These are phyloP conservation scores for Pilatotrama ljubarskyi DNA, from an alignment of 768 basidiomycete species.

Conservation along the genomic window DNA sequence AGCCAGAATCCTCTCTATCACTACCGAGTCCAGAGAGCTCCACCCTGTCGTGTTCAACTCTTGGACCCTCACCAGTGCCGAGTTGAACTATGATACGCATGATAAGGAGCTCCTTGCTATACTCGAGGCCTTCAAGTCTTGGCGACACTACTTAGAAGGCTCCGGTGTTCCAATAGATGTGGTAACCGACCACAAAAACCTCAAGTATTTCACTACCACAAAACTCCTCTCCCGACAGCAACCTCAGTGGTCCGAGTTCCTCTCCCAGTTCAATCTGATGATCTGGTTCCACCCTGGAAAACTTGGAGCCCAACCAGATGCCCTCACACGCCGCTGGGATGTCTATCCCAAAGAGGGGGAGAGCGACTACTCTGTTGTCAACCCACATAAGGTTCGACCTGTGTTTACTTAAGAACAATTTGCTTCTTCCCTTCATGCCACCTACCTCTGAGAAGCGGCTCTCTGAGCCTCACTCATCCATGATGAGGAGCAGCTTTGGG, in stretches of 20 bases:
- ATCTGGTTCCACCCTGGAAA: conserved; percentile 7
- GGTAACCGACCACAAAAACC: conserved; percentile 38
- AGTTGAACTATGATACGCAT: conserved; percentile 50
- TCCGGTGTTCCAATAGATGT: conserved; percentile 17
- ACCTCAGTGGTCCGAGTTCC: conserved; percentile 35
- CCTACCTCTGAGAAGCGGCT: too few species aligned
- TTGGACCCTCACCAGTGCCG: conserved; percentile 26
- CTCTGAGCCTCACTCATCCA: too few species aligned
- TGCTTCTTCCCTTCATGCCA: too few species aligned
- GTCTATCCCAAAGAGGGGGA: too few species aligned
- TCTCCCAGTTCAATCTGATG: conserved; percentile 26
- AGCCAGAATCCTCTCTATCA: too few species aligned
- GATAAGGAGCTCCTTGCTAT: conserved; percentile 53
- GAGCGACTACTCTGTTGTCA: too few species aligned
- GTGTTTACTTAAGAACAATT: too few species aligned
- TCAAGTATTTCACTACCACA: too few species aligned
- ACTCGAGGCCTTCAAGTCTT: conserved; percentile 32
- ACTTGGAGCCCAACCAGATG: conserved; percentile 15
- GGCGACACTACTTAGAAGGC: conserved; percentile 27
- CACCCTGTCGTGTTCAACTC: conserved; percentile 37
- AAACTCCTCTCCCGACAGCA: conserved; percentile 37
- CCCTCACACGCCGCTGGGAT: conserved; percentile 23
- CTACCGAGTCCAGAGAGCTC: conserved; percentile 17
- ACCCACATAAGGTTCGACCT: too few species aligned
- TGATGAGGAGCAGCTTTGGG: too few species aligned